phyloP scores from a whole-genome alignment of 1,284 basidiomycete species.

The Fistulinella cinereoalba region DNA sequence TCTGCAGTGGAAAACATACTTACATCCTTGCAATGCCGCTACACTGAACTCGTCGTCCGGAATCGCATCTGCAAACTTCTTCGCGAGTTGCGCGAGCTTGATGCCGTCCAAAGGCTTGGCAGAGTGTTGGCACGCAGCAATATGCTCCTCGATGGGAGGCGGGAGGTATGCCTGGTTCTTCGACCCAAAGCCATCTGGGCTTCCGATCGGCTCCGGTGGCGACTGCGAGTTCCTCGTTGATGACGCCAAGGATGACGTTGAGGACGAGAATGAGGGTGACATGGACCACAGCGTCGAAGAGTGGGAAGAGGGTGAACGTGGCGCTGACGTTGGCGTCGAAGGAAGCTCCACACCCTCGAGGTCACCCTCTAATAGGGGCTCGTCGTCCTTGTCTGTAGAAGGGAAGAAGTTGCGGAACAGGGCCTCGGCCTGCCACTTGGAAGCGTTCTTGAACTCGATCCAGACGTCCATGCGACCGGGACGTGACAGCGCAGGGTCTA shows the following conservation, averaged over 20 bases:
- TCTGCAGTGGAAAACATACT: conserved; percentile 40
- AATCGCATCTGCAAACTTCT: conserved; percentile 69
- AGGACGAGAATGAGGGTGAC: conserved; percentile 36
- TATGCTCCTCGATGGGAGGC: conserved; percentile 59
- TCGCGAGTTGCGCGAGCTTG: conserved; percentile 62
- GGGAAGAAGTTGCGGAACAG: conserved; percentile 88
- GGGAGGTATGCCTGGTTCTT: conserved; percentile 63
- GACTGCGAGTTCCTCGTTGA: conserved; percentile 27
- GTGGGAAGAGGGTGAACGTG: conserved; percentile 29
- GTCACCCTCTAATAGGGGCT: conserved; percentile 43
- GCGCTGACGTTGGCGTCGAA: conserved; percentile 36
- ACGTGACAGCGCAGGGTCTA: conserved; percentile 79
- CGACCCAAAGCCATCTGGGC: conserved; percentile 45
- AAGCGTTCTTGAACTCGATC: conserved; percentile 84
- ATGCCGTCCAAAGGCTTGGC: conserved; percentile 61
- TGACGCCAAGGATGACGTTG: conserved; percentile 32
- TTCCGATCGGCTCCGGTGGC: conserved; percentile 26
- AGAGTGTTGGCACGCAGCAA: conserved; percentile 54
- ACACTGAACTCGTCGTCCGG: conserved; percentile 81
- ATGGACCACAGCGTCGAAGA: conserved; percentile 38
- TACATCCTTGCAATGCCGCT: conserved; percentile 82
- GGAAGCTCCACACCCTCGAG: conserved; percentile 49
- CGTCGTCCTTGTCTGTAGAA: conserved; percentile 51
- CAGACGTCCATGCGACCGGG: conserved; percentile 90
- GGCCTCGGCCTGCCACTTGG: conserved; percentile 76